Conservation (phyloP, 176 grass and related monocot genomes). For the Rhipidocladum racemiflorum region DNA sequence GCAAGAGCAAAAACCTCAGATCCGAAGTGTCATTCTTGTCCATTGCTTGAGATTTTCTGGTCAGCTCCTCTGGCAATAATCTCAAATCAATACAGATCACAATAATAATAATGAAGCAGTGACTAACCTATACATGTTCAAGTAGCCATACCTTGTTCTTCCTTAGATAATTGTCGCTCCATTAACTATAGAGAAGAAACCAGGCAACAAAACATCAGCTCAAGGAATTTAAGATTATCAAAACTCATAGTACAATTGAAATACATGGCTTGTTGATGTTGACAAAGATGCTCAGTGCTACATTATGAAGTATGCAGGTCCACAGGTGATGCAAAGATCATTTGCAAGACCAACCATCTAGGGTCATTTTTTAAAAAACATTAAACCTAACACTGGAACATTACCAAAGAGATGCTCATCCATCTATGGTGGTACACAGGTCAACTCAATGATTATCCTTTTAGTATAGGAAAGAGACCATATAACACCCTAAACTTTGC, state of each 20-base stretch:
- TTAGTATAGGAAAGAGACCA: too few species aligned
- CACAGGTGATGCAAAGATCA: constrained; percentile 16
- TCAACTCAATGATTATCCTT: constrained; percentile 2
- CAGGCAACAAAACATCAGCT: constrained; percentile 37
- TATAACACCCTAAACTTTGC: too few species aligned
- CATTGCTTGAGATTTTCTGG: constrained; percentile 66
- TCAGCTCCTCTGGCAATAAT: constrained; percentile 57
- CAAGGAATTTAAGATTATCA: neutral
- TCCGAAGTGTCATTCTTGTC: constrained; percentile 76
- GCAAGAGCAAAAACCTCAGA: constrained; percentile 54
- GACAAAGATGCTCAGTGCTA: neutral
- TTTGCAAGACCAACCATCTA: neutral
- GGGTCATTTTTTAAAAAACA: neutral
- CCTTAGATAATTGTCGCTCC: constrained; percentile 80
- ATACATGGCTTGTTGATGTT: neutral
- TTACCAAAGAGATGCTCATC: constrained; percentile 8
- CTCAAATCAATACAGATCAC: constrained; percentile 20
- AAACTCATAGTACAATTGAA: neutral
- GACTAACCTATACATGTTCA: constrained; percentile 10
- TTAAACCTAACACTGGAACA: neutral
- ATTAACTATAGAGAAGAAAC: constrained; percentile 56
- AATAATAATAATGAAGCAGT: constrained; percentile 27
- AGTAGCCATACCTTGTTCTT: constrained; percentile 72
- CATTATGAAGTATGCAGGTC: neutral
- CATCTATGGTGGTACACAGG: neutral